Base-by-base conservation (phyloP, 192 early-diverging fungal genomes). In the Podila clonocystis region DNA sequence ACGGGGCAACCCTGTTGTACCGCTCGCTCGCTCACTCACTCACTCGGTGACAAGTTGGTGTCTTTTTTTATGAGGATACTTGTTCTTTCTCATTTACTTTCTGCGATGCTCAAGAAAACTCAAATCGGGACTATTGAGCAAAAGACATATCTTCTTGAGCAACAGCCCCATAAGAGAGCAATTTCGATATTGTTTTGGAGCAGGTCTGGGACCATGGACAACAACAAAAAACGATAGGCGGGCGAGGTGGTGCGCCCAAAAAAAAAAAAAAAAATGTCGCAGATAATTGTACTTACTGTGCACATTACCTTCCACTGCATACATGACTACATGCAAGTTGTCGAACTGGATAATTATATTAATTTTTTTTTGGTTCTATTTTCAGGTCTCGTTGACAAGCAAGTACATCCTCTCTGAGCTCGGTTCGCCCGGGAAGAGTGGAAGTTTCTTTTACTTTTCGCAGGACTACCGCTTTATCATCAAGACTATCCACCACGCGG, bases 381-480 rank as follows among this genome's bases (percentile, higher is more conserved):
- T 49, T 15, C 82, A 93, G 92, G 87, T 93, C 50, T 98, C 97
- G 2, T 85, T 98, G 59, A 98, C 97, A 0, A 95, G 93, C 82
- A 97, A 98, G 87, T 98, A 97, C 87, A 95, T 98, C 38, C 89
- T 99, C 0, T 97, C 95, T 22, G 97, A 99, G 83, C 84, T 98
- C 7, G 93, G 93, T 17, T 97, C 95, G 28, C 93, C 98, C 19
- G 98, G 98, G 41, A 98, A 98, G 82, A 95, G 93, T 68, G 97
- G 97, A 26, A 93, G 91, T 65, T 99, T 98, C 86, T 98, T 99
- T 80, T 99, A 97, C 87, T 99, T 95, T 85, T 97, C 96, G 34
- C 91, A 95, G 67, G 98, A 99, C 88, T 98, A 96, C 84, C 91
- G 97, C 15, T 98, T 96, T 84, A 99, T 99, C 75, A 99, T 99